These are phyloP conservation scores for Tarenaya hassleriana DNA, from an alignment of 345 rosid species.

Conservation along the genomic window DNA sequence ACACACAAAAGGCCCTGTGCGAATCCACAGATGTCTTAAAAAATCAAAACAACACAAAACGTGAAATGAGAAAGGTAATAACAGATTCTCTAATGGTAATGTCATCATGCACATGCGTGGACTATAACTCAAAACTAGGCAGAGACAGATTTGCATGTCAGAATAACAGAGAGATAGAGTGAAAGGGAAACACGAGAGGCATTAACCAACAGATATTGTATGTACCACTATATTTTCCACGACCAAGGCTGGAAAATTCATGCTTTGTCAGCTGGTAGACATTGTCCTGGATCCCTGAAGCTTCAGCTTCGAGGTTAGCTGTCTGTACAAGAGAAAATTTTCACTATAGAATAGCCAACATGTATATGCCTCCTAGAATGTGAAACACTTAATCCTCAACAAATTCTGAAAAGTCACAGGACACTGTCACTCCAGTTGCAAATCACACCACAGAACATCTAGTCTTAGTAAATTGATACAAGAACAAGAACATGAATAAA, in stretches of 20 bases:
- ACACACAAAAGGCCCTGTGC: conserved; percentile 9
- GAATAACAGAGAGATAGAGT: conserved; percentile 7
- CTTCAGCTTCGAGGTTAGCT: conserved; percentile 75
- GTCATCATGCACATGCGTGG: no score
- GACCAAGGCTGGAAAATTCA: conserved; percentile 60
- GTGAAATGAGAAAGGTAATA: background rate
- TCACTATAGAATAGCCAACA: conserved; percentile 6
- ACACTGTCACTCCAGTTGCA: conserved; percentile 8
- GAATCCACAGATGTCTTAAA: background rate
- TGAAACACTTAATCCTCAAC: no score
- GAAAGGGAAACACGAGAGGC: background rate
- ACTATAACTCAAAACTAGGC: background rate
- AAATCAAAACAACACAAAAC: background rate
- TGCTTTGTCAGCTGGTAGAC: conserved; percentile 64
- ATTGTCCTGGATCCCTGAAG: conserved; percentile 55
- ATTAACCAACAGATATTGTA: conserved; percentile 11
- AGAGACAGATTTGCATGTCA: background rate
- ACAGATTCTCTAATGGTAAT: background rate
- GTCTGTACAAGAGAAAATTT: conserved; percentile 38
- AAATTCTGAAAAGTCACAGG: background rate
- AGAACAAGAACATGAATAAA: conserved; percentile 5
- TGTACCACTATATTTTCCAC: conserved; percentile 80
- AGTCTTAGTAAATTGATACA: background rate
- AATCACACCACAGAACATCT: conserved; percentile 1
- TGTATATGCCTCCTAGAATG: background rate